Evolutionary conservation across 805 yeast species (phyloP), one percentile per base, ranked within the genome.

Genomic region (Myxozyma vanderwaltii): DNA sequence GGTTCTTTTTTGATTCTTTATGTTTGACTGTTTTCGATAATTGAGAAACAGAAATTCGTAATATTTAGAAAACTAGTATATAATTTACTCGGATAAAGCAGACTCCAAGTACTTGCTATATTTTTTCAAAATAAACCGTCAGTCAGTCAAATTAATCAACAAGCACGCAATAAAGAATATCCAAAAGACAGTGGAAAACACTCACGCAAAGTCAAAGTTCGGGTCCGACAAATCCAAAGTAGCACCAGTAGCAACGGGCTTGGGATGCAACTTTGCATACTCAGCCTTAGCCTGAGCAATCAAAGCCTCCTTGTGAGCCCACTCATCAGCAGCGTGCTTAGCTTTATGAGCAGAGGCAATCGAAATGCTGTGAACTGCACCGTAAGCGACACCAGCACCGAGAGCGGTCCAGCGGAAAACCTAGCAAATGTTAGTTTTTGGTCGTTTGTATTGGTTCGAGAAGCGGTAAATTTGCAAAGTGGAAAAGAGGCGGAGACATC

Each of bases 351-450:
- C 79, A 24, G 82, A 70, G 69, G 85, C 84, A 69, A 90, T 81
- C 54, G 80, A 75, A 72, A 82, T 78, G 76, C 95, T 88, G 81
- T 90, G 96, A 75, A 81, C 81, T 66, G 90, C 88, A 69, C 99
- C 99, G 77, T 89, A 89, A 63, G 83, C 81, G 59, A 91, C 79
- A 75, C 99, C 99, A 68, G 89, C 83, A 55, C 88, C 92, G 68
- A 92, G 82, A 56, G 95, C 86, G 68, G 96, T 80, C 86, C 94
- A 92, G 86, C 98, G 89, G 73, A 91, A 83, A 72, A 91, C 91
- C 87, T 88, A 62, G 15, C 8, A 19, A 10, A 6, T 23, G 40
- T 48, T 35, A 48, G 27, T 21, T 5, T 19, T 29, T 19, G 23
- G n/a, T 7, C 5, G n/a, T 17, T 15, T 21, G 21, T 19, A 29